These are phyloP conservation scores for Pezicula radicicola DNA, from an alignment of 2,329 filamentous ascomycete genomes.

Conservation along the genomic window DNA sequence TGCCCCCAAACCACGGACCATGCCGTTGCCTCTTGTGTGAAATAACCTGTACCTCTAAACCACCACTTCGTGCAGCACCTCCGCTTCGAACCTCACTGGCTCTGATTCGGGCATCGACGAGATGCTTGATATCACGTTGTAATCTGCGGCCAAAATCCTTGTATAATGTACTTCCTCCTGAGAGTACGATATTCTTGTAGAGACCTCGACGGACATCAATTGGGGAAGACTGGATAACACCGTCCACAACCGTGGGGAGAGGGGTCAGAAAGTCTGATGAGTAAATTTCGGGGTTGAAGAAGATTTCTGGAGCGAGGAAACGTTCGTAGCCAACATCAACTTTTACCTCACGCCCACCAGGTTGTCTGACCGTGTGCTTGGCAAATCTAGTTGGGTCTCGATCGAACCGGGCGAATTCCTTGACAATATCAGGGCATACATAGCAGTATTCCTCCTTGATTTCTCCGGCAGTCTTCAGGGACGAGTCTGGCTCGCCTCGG, in stretches of 20 bases:
- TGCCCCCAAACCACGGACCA: slow-evolving; percentile 97
- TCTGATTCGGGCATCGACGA: slow-evolving; percentile 90
- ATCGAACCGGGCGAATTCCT: slow-evolving; percentile 95
- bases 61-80: slow-evolving; percentile 80
- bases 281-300: slow-evolving; percentile 99
- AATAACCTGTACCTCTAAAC: slow-evolving; percentile 94
- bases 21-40: slow-evolving; percentile 96
- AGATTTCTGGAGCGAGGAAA: slow-evolving; percentile 97
- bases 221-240: slow-evolving; percentile 94
- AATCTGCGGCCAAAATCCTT: slow-evolving; percentile 96
- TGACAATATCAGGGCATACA: slow-evolving; percentile 97
- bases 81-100: slow-evolving; percentile 90
- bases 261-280: slow-evolving; percentile 97
- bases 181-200: slow-evolving; percentile 99
- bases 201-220: slow-evolving; percentile 96
- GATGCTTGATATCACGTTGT: slow-evolving; percentile 94
- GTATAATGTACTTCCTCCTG: slow-evolving; percentile 94
- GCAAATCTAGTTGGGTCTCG: slow-evolving; percentile 87
- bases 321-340: slow-evolving; percentile 98
- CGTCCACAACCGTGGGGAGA: slow-evolving; percentile 89
- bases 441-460: slow-evolving; percentile 99
- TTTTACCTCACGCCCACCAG: slow-evolving; percentile 77
- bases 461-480: slow-evolving; percentile 93
- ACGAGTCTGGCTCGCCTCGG: slow-evolving; percentile 93
- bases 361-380: slow-evolving; percentile 83